Evolutionary conservation across 2,329 filamentous ascomycete genomes (phyloP), one percentile per base, ranked within the genome.

Genomic region (Sporothrix humicola): DNA sequence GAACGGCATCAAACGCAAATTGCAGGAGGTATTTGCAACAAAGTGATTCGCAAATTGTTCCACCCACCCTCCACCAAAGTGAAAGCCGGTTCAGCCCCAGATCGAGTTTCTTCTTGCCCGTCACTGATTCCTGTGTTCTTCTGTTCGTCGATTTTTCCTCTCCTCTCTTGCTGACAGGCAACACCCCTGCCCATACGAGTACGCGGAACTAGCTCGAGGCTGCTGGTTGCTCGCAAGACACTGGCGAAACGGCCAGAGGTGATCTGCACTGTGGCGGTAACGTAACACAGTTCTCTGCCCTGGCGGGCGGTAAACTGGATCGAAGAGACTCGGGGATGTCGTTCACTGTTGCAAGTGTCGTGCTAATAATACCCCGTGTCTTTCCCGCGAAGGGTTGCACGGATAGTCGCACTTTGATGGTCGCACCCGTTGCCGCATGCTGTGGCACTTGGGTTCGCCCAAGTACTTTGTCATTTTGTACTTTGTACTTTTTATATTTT

Each of bases 201-300:
- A 37, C 7, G 10, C 44, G 20, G 20, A 59, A n/a, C n/a, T 54
- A 20, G 56, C 31, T n/a, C 44, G 42, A 46, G 59, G 48, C 48
- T 72, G 70, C 46, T 72, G 46, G 37, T 72, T 44, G 44, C 63
- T 66, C 46, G 63, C 65, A 68, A 68, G 54, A 48, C 37, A 71
- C 56, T 59, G 44, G 69, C 69, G 69, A 63, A 71, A 71, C 69
- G 54, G 56, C 69, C 69, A 50, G 20, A 46, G 31, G 31, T 59
- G 68, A 52, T 59, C 69, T 71, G 69, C 69, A 63, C 56, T 26
- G 66, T 26, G 17, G 65, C 65, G 72, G 58, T 63, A 52, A 66
- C 72, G 72, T 66, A 68, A 48, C 72, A 63, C 63, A 52, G 44
- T 65, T 42, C 26, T 50, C n/a, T 12, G 44, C 20, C 44, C 46